A percentile compares a stretch with the other conserved stretches of the same genome.
Evolutionary conservation across 371 early-diverging fungal species (phyloP).

Genomic region (Mortierella sp.): DNA sequence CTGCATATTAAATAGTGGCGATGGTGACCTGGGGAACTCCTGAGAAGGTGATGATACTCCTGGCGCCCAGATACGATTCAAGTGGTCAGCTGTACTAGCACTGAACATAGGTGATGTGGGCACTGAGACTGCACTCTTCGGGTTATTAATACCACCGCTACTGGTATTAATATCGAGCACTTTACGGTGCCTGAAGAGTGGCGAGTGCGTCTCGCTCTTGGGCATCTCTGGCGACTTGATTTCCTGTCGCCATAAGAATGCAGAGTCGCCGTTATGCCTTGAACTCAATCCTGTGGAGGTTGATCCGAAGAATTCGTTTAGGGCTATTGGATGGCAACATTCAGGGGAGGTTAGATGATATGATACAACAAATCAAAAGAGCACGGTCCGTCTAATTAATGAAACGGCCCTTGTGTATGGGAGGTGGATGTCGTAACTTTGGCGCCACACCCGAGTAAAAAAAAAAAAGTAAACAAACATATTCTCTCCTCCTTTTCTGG

Average conservation of each 20-base stretch:
- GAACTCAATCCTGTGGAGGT: slow-evolving; percentile 35
- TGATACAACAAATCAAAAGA: not conserved
- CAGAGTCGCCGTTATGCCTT: slow-evolving; percentile 25
- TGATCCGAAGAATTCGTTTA: slow-evolving; percentile 4
- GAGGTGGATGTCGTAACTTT: not conserved
- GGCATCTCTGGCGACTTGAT: slow-evolving; percentile 32
- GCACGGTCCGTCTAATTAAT: slow-evolving; percentile 1
- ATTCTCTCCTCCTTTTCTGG: not conserved
- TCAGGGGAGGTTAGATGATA: not conserved
- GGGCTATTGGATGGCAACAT: not conserved
- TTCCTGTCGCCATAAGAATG: slow-evolving; percentile 53
- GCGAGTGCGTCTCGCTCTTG: slow-evolving; percentile 50
- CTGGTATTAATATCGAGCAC: not conserved
- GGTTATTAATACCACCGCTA: slow-evolving; percentile 21
- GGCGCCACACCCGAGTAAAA: not conserved
- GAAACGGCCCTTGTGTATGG: not conserved
- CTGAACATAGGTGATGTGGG: slow-evolving; percentile 50
- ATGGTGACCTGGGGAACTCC: slow-evolving; percentile 89
- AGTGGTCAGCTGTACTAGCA: slow-evolving; percentile 41
- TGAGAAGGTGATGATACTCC: slow-evolving; percentile 39
- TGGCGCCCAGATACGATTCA: slow-evolving; percentile 56
- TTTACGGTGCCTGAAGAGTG: slow-evolving; percentile 24
- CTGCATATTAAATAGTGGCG: slow-evolving; percentile 79
- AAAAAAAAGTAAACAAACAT: not conserved
- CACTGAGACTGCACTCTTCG: slow-evolving; percentile 45